These are phyloP conservation scores for Blastomyces percursus DNA, from an alignment of 2,329 filamentous ascomycete genomes.

Conservation along the genomic window DNA sequence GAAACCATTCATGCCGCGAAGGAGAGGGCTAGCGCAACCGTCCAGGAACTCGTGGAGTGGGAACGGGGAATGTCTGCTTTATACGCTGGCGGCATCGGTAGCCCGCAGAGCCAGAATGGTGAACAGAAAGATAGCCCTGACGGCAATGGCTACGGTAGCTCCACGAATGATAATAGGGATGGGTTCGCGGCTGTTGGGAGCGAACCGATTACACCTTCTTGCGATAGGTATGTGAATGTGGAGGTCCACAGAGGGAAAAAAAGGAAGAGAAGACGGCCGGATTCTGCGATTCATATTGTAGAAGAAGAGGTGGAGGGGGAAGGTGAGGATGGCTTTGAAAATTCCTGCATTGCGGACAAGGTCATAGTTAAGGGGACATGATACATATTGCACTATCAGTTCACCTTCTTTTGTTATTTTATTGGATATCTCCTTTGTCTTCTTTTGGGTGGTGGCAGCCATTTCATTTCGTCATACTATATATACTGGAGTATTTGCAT, in stretches of 20 bases:
- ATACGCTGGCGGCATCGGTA: conserved; percentile 15
- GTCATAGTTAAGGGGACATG: background rate
- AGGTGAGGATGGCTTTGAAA: background rate
- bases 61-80: conserved; percentile 13
- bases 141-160: conserved; percentile 11
- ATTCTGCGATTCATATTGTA: conserved; percentile 33
- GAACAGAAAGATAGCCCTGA: conserved; percentile 20
- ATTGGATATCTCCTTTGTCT: background rate
- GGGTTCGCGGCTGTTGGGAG: conserved; percentile 19
- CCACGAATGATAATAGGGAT: background rate
- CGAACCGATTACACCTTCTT: conserved; percentile 36
- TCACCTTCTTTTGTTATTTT: background rate
- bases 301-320: conserved; percentile 22
- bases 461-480: background rate
- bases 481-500: background rate
- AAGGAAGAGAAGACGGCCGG: conserved; percentile 23
- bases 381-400: background rate
- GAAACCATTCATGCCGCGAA: conserved; percentile 31
- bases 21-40: conserved; percentile 23
- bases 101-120: conserved; percentile 15
- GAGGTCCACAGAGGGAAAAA: conserved; percentile 31
- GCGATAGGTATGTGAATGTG: conserved; percentile 34
- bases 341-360: background rate
- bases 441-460: background rate
- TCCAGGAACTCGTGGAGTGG: conserved; percentile 16